Conservation (phyloP, 768 basidiomycete genomes). For the Tulasnella calospora region DNA sequence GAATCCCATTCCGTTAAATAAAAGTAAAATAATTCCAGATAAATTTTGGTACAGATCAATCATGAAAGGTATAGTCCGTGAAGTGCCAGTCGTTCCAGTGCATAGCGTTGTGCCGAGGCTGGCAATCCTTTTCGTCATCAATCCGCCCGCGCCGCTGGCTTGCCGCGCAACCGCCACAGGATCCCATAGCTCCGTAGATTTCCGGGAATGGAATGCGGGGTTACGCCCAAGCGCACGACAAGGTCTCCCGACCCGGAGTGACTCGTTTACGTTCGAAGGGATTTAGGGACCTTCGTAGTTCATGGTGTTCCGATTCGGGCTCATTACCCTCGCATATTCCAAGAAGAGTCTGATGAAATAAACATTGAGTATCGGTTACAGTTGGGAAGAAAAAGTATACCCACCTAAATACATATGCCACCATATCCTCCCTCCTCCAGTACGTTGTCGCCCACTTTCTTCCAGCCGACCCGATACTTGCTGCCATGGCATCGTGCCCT, state of each 20-base stretch:
- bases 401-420: constrained; percentile 55
- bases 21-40: background rate
- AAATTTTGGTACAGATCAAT: background rate
- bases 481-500: constrained; percentile 54
- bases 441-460: constrained; percentile 52
- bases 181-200: background rate
- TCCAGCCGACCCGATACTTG: constrained; percentile 53
- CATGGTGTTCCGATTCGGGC: constrained; percentile 45
- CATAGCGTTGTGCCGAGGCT: background rate
- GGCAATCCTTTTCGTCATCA: background rate
- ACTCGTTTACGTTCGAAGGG: background rate
- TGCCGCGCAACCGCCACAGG: background rate
- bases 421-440: constrained; percentile 59
- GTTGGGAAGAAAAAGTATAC: constrained; percentile 23
- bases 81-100: background rate
- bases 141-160: background rate
- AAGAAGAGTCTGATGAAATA: constrained; percentile 43
- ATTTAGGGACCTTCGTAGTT: background rate
- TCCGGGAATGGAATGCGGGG: background rate
- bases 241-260: background rate
- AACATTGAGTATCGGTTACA: background rate
- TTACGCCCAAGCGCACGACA: background rate
- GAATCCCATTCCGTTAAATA: background rate
- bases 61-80: too few species aligned
- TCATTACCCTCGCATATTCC: constrained; percentile 55